Percentiles rank a stretch among this genome's conserved stretches.
Conservation (phyloP, 768 basidiomycete genomes). For the Auriscalpium orientale region DNA sequence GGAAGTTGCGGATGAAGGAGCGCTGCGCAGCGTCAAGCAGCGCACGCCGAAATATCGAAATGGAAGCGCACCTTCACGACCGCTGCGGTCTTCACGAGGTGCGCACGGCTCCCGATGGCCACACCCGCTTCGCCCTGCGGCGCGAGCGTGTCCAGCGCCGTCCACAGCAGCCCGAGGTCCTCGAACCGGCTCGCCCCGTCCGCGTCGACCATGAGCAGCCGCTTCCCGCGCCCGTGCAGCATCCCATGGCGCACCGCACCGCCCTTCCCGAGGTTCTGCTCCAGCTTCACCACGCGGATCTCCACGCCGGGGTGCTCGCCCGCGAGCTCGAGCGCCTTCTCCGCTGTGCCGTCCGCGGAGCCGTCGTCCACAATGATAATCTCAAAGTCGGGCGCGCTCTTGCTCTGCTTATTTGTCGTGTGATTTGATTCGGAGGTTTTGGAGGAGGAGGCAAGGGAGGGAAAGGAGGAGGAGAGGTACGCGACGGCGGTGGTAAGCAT, state of each 20-base stretch:
- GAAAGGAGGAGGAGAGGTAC: slow-evolving; percentile 53
- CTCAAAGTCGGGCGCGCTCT: slow-evolving; percentile 52
- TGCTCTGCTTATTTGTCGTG: too few species aligned
- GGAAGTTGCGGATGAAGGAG: slow-evolving; percentile 78
- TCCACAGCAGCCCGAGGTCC: slow-evolving; percentile 77
- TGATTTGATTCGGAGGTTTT: too few species aligned
- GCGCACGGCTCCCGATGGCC: slow-evolving; percentile 81
- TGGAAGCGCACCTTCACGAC: slow-evolving; percentile 77
- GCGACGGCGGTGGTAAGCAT: slow-evolving; percentile 78
- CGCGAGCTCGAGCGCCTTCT: slow-evolving; percentile 58
- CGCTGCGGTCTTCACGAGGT: slow-evolving; percentile 85
- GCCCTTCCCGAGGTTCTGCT: slow-evolving; percentile 83
- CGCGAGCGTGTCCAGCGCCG: slow-evolving; percentile 55
- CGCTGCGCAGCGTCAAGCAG: slow-evolving; percentile 44
- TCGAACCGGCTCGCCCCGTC: slow-evolving; percentile 88
- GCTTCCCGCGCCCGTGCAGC: slow-evolving; percentile 66
- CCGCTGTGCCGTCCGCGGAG: slow-evolving; percentile 67
- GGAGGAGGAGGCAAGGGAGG: too few species aligned
- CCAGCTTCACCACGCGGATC: slow-evolving; percentile 72
- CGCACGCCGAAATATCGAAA: not conserved
- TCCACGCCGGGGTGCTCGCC: slow-evolving; percentile 42
- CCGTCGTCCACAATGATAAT: slow-evolving; percentile 90
- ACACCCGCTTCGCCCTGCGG: slow-evolving; percentile 52
- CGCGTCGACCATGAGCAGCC: slow-evolving; percentile 88
- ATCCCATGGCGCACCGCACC: slow-evolving; percentile 92